phyloP scores from a whole-genome alignment of 116 monocot species.

The Papilionanthe hybrid region DNA sequence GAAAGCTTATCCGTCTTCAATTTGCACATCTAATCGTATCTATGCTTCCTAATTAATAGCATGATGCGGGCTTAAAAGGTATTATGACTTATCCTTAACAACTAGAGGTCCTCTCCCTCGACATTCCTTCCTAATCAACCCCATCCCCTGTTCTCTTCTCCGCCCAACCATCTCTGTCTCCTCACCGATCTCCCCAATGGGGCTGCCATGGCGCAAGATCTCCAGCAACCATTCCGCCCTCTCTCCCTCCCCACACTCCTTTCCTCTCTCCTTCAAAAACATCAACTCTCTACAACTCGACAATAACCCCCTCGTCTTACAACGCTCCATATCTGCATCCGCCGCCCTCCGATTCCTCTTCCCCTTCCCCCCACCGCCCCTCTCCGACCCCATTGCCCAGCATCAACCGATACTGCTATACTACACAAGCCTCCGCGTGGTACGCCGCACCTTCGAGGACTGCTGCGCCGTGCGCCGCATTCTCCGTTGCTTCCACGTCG shows the following conservation, averaged over 20 bases:
- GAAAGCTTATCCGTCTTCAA: too few species aligned
- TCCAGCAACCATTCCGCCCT: not conserved
- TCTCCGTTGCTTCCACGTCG: slow-evolving; percentile 21
- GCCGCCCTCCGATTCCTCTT: slow-evolving; percentile 44
- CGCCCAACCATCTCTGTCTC: not conserved
- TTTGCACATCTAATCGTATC: too few species aligned
- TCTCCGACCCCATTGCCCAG: not conserved
- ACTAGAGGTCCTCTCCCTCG: too few species aligned
- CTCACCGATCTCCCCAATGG: not conserved
- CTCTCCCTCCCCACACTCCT: slow-evolving; percentile 4
- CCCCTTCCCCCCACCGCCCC: too few species aligned
- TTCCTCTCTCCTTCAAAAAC: slow-evolving; percentile 45
- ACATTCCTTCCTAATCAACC: too few species aligned
- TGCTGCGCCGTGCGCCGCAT: slow-evolving; percentile 24
- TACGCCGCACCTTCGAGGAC: slow-evolving; percentile 31
- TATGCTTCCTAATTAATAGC: too few species aligned
- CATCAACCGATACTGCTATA: slow-evolving; percentile 14
- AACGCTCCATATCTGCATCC: slow-evolving; percentile 57
- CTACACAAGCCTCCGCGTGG: slow-evolving; percentile 18
- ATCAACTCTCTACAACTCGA: slow-evolving; percentile 40
- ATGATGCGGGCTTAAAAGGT: too few species aligned
- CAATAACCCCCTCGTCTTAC: slow-evolving; percentile 44
- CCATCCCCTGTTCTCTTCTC: too few species aligned
- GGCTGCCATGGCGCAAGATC: not conserved
- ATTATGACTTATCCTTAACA: too few species aligned